These are phyloP conservation scores for Allium sativum DNA, from an alignment of 106 monocot genomes.

Conservation along the genomic window DNA sequence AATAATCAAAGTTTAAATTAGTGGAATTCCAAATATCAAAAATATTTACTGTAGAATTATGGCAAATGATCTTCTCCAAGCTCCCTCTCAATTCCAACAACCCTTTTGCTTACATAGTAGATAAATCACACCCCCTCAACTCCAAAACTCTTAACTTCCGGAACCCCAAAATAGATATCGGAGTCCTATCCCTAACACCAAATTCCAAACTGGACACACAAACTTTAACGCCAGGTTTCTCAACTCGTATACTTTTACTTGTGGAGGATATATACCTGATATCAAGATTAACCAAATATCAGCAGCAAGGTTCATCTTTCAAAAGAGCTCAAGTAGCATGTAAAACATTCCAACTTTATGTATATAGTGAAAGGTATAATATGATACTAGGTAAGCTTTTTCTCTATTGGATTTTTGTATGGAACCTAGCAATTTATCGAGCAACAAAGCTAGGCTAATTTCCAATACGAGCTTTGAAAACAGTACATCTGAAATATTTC, in stretches of 20 bases:
- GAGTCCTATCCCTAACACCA: too few relatives aligned
- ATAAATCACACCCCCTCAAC: too few relatives aligned
- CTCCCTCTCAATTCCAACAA: too few relatives aligned
- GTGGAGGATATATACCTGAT: conserved; percentile 92
- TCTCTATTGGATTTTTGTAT: not conserved
- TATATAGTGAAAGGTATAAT: not conserved
- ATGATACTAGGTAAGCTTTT: not conserved
- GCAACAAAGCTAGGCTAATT: not conserved
- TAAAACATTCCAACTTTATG: not conserved
- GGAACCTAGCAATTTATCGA: not conserved
- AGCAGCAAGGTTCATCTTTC: not conserved
- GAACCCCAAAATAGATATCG: too few relatives aligned
- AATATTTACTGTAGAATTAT: too few relatives aligned
- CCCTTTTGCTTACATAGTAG: too few relatives aligned
- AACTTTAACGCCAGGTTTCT: conserved; percentile 78
- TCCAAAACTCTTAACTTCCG: too few relatives aligned
- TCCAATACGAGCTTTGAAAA: not conserved
- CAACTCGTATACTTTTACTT: conserved; percentile 86
- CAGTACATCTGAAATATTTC: not conserved
- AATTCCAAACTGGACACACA: too few relatives aligned
- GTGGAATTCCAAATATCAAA: too few relatives aligned
- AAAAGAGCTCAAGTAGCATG: not conserved
- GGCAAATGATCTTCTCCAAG: too few relatives aligned
- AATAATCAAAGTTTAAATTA: too few relatives aligned
- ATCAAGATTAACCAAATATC: not conserved